Evolutionary conservation across 148 eudicot species (phyloP), one percentile per base, ranked within the genome.

Genomic region (Amaranthus hypochondriacus): DNA sequence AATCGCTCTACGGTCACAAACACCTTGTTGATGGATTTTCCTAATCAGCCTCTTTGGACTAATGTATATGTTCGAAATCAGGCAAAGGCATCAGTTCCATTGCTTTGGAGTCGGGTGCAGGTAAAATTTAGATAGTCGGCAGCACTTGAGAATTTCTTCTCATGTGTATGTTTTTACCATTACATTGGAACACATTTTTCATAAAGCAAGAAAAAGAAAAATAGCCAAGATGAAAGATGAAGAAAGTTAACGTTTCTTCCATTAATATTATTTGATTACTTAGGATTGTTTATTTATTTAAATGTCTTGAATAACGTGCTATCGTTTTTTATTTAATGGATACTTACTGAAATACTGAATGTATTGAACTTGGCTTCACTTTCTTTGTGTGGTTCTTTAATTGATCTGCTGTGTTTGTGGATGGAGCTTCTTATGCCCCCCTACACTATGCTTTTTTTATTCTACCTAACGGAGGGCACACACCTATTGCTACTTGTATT

Each of bases 71-170:
- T 96, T 50, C 82, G 76, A 28, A 85, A 92, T 81, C 86, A 74
- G 66, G 99, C 91, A 14, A 92, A 84, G 83, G 97, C 96, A 67
- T 68, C 94, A 56, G 94, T 96, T 73, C 99, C 97, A 44, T 82
- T 96, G 87, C 90, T 85, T 74, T 96, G 96, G 92, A 90, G 96
- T 77, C 92, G 99, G 42, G 96, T 96, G 63, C 99, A 96, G 99
- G 99, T 92, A 9, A 48, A 8, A 54, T 66, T 57, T 6, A 71
- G 68, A 48, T 48, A 10, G n/a, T 18, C 18, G 6, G 9, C 50
- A 72, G 46, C 10, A 43, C 56, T 13, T 10, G 47, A 65, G 21
- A 6, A 51, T 54, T 15, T 46, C 9, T 21, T 44, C 18, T 21
- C 59, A 28, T 28, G 39, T 28, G 39, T 28, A 28, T 28, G 39